Evolutionary conservation across 2,329 filamentous ascomycete genomes (phyloP).

Genomic region (Thelonectria rubi): DNA sequence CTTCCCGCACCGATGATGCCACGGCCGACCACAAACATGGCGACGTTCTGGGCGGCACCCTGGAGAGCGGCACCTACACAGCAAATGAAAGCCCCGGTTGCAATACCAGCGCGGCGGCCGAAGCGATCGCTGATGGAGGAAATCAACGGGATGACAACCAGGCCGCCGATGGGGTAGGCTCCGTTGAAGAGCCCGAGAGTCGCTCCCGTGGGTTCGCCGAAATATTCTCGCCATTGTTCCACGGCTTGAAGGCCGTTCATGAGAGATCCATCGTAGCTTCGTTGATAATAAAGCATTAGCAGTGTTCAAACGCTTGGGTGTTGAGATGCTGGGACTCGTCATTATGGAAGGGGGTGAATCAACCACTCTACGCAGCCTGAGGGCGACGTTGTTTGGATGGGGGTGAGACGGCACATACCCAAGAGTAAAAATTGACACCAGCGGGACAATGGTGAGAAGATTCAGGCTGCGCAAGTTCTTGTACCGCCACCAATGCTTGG

Average conservation of each 20-base stretch:
- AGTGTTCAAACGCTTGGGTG: too few relatives aligned
- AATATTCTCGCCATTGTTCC: conserved; percentile 5
- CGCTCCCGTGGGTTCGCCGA: conserved; percentile 7
- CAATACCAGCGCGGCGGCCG: conserved; percentile 4
- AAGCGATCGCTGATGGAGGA: conserved; percentile 4
- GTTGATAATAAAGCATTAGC: too few relatives aligned
- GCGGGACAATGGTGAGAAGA: conserved; percentile 1
- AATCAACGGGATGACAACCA: background rate
- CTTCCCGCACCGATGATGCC: conserved; percentile 16
- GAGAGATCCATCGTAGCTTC: conserved; percentile 7
- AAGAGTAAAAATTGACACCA: conserved; percentile 14
- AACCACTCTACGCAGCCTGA: too few relatives aligned
- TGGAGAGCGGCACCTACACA: conserved; percentile 17
- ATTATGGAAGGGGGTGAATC: too few relatives aligned
- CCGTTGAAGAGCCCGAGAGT: conserved; percentile 13
- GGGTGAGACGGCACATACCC: background rate
- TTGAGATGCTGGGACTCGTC: too few relatives aligned
- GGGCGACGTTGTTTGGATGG: too few relatives aligned
- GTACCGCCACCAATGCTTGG: conserved; percentile 4
- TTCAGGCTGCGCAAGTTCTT: conserved; percentile 13
- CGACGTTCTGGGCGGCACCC: conserved; percentile 8
- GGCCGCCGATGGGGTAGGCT: conserved; percentile 11
- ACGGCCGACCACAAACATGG: conserved; percentile 21
- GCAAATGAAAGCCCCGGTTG: background rate
- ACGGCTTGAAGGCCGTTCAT: conserved; percentile 11